Evolutionary conservation across 768 basidiomycete genomes (phyloP).

Genomic region (Boletus barrowsii): DNA sequence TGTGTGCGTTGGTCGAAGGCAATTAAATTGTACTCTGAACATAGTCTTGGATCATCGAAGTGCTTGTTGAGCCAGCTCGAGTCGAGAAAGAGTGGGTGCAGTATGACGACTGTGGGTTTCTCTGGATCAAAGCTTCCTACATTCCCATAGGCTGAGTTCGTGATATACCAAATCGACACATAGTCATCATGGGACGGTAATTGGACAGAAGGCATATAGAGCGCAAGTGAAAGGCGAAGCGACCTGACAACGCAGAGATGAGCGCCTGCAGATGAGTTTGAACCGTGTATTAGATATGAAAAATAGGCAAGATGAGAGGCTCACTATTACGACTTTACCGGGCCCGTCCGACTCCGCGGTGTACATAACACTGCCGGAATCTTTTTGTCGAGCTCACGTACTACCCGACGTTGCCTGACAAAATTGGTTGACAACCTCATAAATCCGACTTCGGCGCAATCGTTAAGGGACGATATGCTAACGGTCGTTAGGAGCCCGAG

Average conservation of each 20-base stretch:
- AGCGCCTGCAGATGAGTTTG: slow-evolving; percentile 12
- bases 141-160: slow-evolving; percentile 56
- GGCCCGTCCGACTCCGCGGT: slow-evolving; percentile 4
- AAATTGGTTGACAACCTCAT: slow-evolving; percentile 15
- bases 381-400: slow-evolving; percentile 12
- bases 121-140: slow-evolving; percentile 64
- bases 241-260: slow-evolving; percentile 2
- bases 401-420: slow-evolving; percentile 23
- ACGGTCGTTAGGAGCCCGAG: neutral
- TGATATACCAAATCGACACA: slow-evolving; percentile 68
- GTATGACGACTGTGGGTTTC: slow-evolving; percentile 63
- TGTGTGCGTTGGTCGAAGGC: slow-evolving; percentile 69
- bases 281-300: slow-evolving; percentile 16
- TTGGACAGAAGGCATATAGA: slow-evolving; percentile 66
- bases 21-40: slow-evolving; percentile 61
- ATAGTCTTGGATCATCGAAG: slow-evolving; percentile 62
- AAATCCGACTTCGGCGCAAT: neutral
- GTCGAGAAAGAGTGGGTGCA: slow-evolving; percentile 69
- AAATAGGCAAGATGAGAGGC: neutral
- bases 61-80: slow-evolving; percentile 66
- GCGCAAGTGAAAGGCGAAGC: slow-evolving; percentile 33
- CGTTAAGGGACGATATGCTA: neutral
- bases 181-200: slow-evolving; percentile 60
- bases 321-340: neutral
- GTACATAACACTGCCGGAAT: slow-evolving; percentile 17